phyloP scores from a whole-genome alignment of 805 yeast species.

The Metschnikowia borealis region DNA sequence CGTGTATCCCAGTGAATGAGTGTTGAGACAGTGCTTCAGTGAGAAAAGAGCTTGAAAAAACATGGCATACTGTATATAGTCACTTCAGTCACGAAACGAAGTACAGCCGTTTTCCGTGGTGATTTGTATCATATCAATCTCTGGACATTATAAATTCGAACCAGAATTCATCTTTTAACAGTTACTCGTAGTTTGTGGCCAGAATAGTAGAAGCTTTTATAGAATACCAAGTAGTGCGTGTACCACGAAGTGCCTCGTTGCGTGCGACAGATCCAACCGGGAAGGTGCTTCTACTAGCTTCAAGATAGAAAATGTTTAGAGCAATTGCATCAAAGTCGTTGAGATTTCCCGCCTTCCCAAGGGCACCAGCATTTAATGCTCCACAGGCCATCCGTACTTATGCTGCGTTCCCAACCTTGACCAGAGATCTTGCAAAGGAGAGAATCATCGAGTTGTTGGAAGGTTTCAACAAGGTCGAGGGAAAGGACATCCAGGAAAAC shows the following conservation, averaged over 20 bases:
- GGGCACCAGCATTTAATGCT: slow-evolving; percentile 15
- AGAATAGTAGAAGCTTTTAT: background rate
- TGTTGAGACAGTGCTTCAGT: background rate
- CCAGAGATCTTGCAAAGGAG: slow-evolving; percentile 58
- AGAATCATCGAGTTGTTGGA: slow-evolving; percentile 62
- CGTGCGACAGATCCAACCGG: background rate
- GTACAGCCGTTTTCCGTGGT: too few species aligned
- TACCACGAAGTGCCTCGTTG: background rate
- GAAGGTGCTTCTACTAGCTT: background rate
- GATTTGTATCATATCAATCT: background rate
- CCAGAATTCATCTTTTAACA: background rate
- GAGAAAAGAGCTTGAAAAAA: slow-evolving; percentile 8
- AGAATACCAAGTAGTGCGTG: slow-evolving; percentile 1
- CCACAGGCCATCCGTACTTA: slow-evolving; percentile 32
- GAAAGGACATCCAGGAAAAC: slow-evolving; percentile 35
- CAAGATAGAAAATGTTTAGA: slow-evolving; percentile 29
- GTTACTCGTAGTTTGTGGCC: background rate
- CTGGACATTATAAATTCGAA: background rate
- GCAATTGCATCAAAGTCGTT: slow-evolving; percentile 23
- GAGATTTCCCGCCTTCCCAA: slow-evolving; percentile 9
- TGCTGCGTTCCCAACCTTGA: slow-evolving; percentile 57
- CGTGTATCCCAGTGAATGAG: background rate
- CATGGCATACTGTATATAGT: background rate
- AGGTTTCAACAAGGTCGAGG: slow-evolving; percentile 55
- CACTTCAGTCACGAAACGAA: background rate